Percentiles rank a stretch among this genome's conserved stretches.
phyloP scores from a whole-genome alignment of 2,329 filamentous ascomycete genomes.

The Cucurbitaria berberidis region DNA sequence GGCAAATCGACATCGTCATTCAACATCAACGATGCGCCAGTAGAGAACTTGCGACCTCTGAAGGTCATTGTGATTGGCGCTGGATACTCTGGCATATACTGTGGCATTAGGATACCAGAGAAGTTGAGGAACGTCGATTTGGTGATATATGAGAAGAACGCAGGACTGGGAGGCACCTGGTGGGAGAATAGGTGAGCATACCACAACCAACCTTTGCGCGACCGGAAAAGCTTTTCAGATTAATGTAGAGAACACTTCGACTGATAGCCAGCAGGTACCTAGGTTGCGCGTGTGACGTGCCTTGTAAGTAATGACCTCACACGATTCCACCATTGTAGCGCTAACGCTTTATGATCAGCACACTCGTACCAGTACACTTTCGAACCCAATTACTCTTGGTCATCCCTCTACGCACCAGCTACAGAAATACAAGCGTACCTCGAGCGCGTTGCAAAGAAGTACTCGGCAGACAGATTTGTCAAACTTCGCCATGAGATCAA shows the following conservation, averaged over 20 bases:
- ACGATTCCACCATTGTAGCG: background rate
- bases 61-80: constrained; percentile 55
- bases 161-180: constrained; percentile 49
- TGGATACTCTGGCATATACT: constrained; percentile 54
- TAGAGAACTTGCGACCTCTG: constrained; percentile 53
- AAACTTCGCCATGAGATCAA: constrained; percentile 45
- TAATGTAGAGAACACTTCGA: background rate
- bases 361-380: constrained; percentile 55
- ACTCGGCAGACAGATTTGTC: constrained; percentile 47
- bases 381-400: constrained; percentile 52
- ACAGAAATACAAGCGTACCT: constrained; percentile 49
- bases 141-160: constrained; percentile 54
- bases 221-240: background rate
- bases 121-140: constrained; percentile 48
- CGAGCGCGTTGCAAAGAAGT: constrained; percentile 43
- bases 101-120: constrained; percentile 53
- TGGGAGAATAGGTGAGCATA: constrained; percentile 43
- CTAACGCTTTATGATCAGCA: constrained; percentile 24
- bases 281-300: constrained; percentile 53
- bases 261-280: constrained; percentile 40
- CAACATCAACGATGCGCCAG: constrained; percentile 45
- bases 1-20: constrained; percentile 20
- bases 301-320: constrained; percentile 19
- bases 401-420: constrained; percentile 49
- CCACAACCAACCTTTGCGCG: background rate